Percentiles rank a stretch among this genome's conserved stretches.
Evolutionary conservation across 2,329 filamentous ascomycete genomes (phyloP).

Genomic region (Didymella lethalis): DNA sequence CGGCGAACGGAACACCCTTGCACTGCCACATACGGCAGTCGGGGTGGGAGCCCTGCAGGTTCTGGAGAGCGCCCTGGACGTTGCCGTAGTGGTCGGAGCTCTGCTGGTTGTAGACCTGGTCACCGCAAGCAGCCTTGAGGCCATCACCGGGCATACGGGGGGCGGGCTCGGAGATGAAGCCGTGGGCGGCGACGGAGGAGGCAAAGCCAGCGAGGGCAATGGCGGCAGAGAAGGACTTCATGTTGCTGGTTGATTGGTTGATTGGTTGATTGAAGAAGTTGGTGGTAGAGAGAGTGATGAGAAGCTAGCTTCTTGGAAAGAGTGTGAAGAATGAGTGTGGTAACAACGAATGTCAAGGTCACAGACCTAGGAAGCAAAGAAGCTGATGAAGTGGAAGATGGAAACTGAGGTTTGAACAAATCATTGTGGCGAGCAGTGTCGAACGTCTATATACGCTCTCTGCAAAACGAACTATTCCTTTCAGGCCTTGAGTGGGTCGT

Average conservation of each 20-base stretch:
- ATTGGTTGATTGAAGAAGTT: constrained; percentile 24
- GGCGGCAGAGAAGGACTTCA: constrained; percentile 55
- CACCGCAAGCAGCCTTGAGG: constrained; percentile 62
- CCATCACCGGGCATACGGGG: constrained; percentile 61
- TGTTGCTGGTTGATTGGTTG: constrained; percentile 40
- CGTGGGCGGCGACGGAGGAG: constrained; percentile 61
- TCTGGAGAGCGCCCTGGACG: constrained; percentile 63
- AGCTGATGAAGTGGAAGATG: constrained; percentile 35
- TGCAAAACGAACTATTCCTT: constrained; percentile 20
- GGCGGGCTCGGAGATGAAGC: constrained; percentile 59
- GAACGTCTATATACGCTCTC: constrained; percentile 32
- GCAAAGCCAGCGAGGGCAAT: constrained; percentile 54
- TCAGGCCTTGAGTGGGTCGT: constrained; percentile 36
- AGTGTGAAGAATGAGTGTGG: constrained; percentile 43
- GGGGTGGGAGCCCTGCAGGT: constrained; percentile 53
- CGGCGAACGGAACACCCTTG: constrained; percentile 66
- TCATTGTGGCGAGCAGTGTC: constrained; percentile 9
- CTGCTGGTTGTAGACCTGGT: constrained; percentile 64
- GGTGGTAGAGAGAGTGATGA: constrained; percentile 35
- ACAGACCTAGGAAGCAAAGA: constrained; percentile 46
- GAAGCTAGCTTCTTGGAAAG: constrained; percentile 47
- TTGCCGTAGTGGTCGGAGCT: constrained; percentile 64
- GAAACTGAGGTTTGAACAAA: constrained; percentile 32
- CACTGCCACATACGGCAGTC: constrained; percentile 65
- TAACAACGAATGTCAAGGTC: constrained; percentile 51